Evolutionary conservation across 2,329 filamentous ascomycete genomes (phyloP).

Genomic region (Aspergillus neotritici): DNA sequence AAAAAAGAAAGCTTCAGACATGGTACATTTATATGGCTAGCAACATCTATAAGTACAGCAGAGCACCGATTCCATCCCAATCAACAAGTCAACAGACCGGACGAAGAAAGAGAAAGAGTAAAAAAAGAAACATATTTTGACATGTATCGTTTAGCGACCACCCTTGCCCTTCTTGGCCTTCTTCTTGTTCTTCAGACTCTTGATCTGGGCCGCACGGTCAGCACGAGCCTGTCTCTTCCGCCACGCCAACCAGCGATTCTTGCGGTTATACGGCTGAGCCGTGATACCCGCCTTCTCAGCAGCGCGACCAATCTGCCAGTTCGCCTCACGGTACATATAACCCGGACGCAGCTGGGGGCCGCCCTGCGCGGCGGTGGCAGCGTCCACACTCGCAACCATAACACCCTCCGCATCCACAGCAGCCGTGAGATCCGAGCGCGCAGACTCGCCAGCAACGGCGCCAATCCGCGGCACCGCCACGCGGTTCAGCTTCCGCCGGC

Average conservation of each 20-base stretch:
- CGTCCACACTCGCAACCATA: constrained; percentile 19
- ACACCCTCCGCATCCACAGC: constrained; percentile 19
- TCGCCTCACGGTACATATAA: constrained; percentile 60
- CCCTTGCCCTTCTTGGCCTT: constrained; percentile 37
- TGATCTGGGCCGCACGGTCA: constrained; percentile 49
- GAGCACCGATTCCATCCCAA: not conserved
- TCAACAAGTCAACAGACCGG: constrained; percentile 10
- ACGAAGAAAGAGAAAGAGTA: constrained; percentile 8
- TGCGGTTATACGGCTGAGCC: constrained; percentile 51
- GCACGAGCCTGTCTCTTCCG: constrained; percentile 51
- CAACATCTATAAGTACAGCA: constrained; percentile 6
- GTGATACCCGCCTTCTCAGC: constrained; percentile 56
- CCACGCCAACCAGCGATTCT: constrained; percentile 61
- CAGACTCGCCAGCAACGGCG: constrained; percentile 14
- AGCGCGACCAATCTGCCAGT: constrained; percentile 62
- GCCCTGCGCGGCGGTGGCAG: constrained; percentile 19
- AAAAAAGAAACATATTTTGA: constrained; percentile 5
- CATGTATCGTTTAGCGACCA: constrained; percentile 18
- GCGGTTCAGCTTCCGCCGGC: constrained; percentile 71
- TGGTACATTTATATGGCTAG: constrained; percentile 16
- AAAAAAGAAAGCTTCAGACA: constrained; percentile 12
- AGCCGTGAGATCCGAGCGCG: constrained; percentile 24
- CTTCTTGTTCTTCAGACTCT: constrained; percentile 47
- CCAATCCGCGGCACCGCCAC: constrained; percentile 44
- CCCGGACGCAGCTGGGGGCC: constrained; percentile 46